Evolutionary conservation across 805 yeast species (phyloP), one percentile per base, ranked within the genome.

Genomic region (Sugiyamaella boreocaroliniensis): DNA sequence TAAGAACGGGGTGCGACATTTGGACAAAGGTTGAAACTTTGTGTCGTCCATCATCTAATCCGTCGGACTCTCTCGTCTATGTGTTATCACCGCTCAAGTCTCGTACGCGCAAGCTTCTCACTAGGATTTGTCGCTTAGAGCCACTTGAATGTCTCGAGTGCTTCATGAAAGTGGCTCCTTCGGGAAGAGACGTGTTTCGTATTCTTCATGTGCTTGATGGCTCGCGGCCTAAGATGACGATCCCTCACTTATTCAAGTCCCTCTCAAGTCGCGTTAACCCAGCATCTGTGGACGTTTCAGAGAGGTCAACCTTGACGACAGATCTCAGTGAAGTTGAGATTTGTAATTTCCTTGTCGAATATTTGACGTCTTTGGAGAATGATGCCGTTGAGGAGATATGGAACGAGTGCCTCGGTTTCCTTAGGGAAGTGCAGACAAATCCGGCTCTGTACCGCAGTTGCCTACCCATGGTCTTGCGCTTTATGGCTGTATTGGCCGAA

Each of bases 311-410:
- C 1, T 61, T 81, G 59, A 72, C 74, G 22, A 51, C 77, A 14
- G 71, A 72, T 9, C 64, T 85, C 2, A 62, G 74, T 5, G 81
- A 76, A 8, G 66, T 63, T 40, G 73, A 70, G 8, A 60, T 85
- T 11, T 71, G 81, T 1, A 59, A 61, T 0, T 86, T 86, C 62
- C 66, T 89, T 53, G 73, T 81, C 7, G 71, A 69, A 0, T 93
- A 92, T 64, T 70, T 84, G 19, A 69, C 69, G 4, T 76, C 89
- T 0, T 70, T 90, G 41, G 95, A 86, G 57, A 77, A 76, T 55
- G 95, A 89, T 60, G 81, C 87, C 0, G 71, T 89, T 47, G 89
- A 85, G 54, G 98, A 92, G 53, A 76, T 89, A 16, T 92, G 89
- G 83, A 66, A 67, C 9, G 78, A 76, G 19, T 70, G 83, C 34